Evolutionary conservation across 305 asterid genomes (phyloP).

Genomic region (Fraxinus baroniana): DNA sequence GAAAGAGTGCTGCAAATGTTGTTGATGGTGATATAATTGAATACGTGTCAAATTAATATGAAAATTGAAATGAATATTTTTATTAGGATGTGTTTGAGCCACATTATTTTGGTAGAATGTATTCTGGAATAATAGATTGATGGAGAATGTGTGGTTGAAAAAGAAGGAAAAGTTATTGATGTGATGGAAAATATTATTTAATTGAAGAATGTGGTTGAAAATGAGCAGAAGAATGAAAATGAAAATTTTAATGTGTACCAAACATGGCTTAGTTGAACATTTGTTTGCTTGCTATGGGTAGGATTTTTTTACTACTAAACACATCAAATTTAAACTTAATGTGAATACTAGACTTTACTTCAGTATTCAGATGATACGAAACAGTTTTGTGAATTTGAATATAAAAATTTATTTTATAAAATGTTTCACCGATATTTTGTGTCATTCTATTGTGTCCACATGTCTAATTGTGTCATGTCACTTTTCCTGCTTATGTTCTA

Average conservation of each 20-base stretch:
- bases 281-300: not conserved
- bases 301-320: not conserved
- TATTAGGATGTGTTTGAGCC: too few relatives aligned
- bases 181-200: too few relatives aligned
- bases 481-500: not conserved
- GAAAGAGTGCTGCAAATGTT: not conserved
- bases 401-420: not conserved
- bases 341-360: too few relatives aligned
- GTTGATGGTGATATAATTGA: not conserved
- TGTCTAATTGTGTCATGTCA: not conserved
- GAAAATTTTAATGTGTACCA: too few relatives aligned
- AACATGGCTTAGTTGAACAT: not conserved
- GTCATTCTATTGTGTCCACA: not conserved
- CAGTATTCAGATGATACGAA: not conserved
- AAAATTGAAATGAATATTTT: not conserved
- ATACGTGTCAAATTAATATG: not conserved
- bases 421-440: not conserved
- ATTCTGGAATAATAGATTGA: too few relatives aligned
- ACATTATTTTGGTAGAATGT: too few relatives aligned
- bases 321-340: not conserved
- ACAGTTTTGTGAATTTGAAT: not conserved
- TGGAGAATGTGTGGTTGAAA: too few relatives aligned
- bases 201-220: too few relatives aligned
- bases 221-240: too few relatives aligned
- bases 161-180: too few relatives aligned